Percentiles rank a stretch among this genome's conserved stretches.
These are phyloP conservation scores for Quercus gilva DNA, from an alignment of 306 rosid genomes.

Conservation along the genomic window DNA sequence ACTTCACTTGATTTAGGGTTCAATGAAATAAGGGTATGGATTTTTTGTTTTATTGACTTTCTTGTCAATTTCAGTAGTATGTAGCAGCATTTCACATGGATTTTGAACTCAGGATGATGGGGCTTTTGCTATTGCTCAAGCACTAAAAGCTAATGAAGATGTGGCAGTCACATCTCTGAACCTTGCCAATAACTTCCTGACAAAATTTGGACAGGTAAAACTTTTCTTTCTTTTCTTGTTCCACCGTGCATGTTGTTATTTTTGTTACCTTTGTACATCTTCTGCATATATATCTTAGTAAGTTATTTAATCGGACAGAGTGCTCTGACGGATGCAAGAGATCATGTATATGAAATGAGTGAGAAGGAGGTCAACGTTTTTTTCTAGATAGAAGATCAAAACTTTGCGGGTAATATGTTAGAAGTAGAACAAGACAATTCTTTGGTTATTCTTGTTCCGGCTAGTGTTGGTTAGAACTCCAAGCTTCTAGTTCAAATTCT, in stretches of 20 bases:
- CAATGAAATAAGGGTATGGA: conserved; percentile 89
- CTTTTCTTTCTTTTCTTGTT: neutral
- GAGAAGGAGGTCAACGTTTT: conserved; percentile 83
- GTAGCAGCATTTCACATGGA: conserved; percentile 11
- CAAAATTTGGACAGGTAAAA: conserved; percentile 92
- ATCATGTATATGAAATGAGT: conserved; percentile 94
- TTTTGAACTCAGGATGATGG: conserved; percentile 79
- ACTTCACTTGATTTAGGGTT: conserved; percentile 87
- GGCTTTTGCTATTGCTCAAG: conserved; percentile 98
- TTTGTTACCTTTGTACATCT: neutral
- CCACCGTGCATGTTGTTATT: neutral
- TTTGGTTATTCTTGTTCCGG: conserved; percentile 30
- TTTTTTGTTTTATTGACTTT: neutral
- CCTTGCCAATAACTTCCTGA: conserved; percentile 78
- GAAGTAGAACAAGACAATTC: neutral
- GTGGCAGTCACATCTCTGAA: conserved; percentile 75
- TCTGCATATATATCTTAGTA: conserved; percentile 4
- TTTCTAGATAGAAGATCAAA: conserved; percentile 37
- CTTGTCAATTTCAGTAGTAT: conserved; percentile 4
- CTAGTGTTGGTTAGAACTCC: conserved; percentile 31
- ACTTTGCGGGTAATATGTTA: conserved; percentile 11
- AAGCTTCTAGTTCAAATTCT: conserved; percentile 29
- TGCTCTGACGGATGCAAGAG: conserved; percentile 92
- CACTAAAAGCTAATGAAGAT: conserved; percentile 90
- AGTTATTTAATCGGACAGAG: conserved; percentile 50